Conservation (phyloP, 2,329 filamentous ascomycete genomes). For the Alternaria metachromatica region DNA sequence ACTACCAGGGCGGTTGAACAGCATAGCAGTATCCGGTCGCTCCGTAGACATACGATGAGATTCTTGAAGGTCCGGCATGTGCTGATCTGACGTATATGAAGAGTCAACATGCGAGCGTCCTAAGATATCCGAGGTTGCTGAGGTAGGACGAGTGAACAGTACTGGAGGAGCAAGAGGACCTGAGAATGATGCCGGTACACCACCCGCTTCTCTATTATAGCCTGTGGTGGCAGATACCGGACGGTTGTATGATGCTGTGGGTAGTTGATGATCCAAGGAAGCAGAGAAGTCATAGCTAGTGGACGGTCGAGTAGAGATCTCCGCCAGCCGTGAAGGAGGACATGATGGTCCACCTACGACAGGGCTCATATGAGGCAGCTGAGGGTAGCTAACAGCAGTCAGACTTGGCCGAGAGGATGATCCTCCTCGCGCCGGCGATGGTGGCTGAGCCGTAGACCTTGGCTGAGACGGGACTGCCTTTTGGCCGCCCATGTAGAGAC, state of each 20-base stretch:
- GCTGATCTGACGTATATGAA: constrained; percentile 3
- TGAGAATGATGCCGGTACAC: neutral
- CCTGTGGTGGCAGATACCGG: constrained; percentile 27
- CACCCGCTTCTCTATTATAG: neutral
- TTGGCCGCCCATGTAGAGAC: constrained; percentile 38
- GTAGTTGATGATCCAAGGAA: constrained; percentile 9
- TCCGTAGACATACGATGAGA: neutral
- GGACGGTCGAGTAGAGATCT: constrained; percentile 32
- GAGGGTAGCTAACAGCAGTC: neutral
- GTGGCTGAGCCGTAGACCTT: constrained; percentile 15
- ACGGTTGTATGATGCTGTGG: constrained; percentile 17
- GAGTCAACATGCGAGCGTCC: neutral
- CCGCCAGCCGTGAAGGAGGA: constrained; percentile 34
- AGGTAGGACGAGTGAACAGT: constrained; percentile 35
- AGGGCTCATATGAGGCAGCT: neutral
- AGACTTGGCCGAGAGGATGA: neutral
- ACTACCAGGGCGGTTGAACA: constrained; percentile 19
- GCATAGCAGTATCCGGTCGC: constrained; percentile 27
- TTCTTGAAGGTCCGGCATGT: constrained; percentile 11
- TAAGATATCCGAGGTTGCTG: constrained; percentile 23
- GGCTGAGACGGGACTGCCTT: constrained; percentile 15
- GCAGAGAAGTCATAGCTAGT: constrained; percentile 25
- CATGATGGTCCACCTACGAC: constrained; percentile 22
- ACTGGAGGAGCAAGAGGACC: constrained; percentile 34
- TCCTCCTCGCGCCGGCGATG: constrained; percentile 1